Conservation (phyloP, 345 rosid species). For the Limnanthes douglasii region DNA sequence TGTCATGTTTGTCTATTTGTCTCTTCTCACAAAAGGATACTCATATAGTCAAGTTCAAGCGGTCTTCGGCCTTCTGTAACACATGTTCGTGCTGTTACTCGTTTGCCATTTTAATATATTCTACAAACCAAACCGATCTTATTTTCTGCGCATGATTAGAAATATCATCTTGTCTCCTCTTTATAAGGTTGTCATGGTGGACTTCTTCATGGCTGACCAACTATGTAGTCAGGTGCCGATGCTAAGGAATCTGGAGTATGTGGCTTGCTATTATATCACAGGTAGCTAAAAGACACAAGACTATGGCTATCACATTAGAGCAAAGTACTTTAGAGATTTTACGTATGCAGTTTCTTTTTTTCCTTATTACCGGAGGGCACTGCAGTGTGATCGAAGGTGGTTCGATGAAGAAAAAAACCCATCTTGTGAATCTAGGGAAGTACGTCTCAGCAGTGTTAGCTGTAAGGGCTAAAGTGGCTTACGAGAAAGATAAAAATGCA, state of each 20-base stretch:
- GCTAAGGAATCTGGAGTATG: conserved; percentile 73
- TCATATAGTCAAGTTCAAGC: conserved; percentile 70
- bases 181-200: conserved; percentile 95
- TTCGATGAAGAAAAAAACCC: conserved; percentile 79
- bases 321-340: conserved; percentile 65
- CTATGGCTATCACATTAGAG: conserved; percentile 72
- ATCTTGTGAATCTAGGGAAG: conserved; percentile 79
- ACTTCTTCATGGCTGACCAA: conserved; percentile 99
- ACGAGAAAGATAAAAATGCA: conserved; percentile 48
- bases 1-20: conserved; percentile 66
- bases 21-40: conserved; percentile 59
- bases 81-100: conserved; percentile 43
- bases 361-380: conserved; percentile 98
- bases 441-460: conserved; percentile 96
- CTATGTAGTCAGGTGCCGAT: conserved; percentile 92
- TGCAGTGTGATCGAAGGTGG: conserved; percentile 99
- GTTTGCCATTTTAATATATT: conserved; percentile 68
- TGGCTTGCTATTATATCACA: conserved; percentile 81
- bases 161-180: conserved; percentile 81
- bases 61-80: conserved; percentile 63
- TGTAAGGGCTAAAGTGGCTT: conserved; percentile 84
- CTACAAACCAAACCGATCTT: conserved; percentile 62
- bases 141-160: conserved; percentile 53
- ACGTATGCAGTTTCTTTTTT: conserved; percentile 91
- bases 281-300: conserved; percentile 91